These are phyloP conservation scores for Emergomyces pasteurianus DNA, from an alignment of 2,329 filamentous ascomycete genomes.

Conservation along the genomic window DNA sequence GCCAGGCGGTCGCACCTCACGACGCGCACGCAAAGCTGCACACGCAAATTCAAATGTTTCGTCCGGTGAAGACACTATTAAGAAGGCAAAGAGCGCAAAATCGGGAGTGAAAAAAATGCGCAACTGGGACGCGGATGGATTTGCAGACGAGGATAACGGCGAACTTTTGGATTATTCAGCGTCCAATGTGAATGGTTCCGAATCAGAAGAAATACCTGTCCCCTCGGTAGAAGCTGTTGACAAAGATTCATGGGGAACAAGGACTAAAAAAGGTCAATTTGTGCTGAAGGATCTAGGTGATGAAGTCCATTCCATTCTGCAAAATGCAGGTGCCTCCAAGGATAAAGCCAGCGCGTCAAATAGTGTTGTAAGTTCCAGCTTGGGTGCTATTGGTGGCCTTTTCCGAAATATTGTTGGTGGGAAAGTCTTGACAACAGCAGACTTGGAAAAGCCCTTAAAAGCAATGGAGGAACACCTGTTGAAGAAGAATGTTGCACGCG, in stretches of 20 bases:
- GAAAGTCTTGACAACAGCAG: slow-evolving; percentile 77
- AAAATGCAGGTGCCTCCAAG: slow-evolving; percentile 60
- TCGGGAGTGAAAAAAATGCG: slow-evolving; percentile 68
- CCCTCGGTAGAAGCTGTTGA: slow-evolving; percentile 62
- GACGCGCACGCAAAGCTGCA: slow-evolving; percentile 63
- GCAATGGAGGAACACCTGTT: slow-evolving; percentile 92
- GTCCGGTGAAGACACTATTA: slow-evolving; percentile 69
- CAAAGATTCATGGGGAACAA: slow-evolving; percentile 70
- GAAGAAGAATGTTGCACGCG: slow-evolving; percentile 90
- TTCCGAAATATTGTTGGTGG: slow-evolving; percentile 94
- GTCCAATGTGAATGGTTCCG: slow-evolving; percentile 37
- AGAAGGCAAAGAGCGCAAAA: slow-evolving; percentile 42
- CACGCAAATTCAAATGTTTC: slow-evolving; percentile 43
- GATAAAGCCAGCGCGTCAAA: slow-evolving; percentile 36
- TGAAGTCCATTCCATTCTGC: slow-evolving; percentile 81
- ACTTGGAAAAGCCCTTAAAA: slow-evolving; percentile 84
- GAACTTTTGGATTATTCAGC: slow-evolving; percentile 84
- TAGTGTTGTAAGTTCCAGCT: slow-evolving; percentile 64
- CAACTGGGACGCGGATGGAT: slow-evolving; percentile 83
- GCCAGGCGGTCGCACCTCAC: slow-evolving; percentile 64
- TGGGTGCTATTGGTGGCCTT: slow-evolving; percentile 73
- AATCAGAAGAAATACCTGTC: slow-evolving; percentile 37
- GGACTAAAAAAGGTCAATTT: slow-evolving; percentile 80
- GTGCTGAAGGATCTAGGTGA: slow-evolving; percentile 87
- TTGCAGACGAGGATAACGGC: slow-evolving; percentile 71